These are phyloP conservation scores for Vicia villosa DNA, from an alignment of 306 rosid genomes.

Conservation along the genomic window DNA sequence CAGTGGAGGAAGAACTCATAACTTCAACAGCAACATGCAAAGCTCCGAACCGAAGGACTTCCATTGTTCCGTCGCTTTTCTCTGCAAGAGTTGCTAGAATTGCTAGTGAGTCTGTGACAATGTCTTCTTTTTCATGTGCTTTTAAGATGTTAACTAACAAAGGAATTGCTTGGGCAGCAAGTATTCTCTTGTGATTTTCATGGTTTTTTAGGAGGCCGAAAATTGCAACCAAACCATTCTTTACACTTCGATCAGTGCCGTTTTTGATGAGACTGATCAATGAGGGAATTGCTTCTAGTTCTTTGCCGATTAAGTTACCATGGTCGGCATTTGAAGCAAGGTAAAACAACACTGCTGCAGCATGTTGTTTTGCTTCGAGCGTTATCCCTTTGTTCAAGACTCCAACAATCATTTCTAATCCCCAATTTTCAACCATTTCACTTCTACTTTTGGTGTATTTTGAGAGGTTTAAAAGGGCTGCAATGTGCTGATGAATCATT, in stretches of 20 bases:
- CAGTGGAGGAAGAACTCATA: slow-evolving; percentile 49
- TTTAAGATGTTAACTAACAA: slow-evolving; percentile 48
- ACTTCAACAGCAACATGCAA: slow-evolving; percentile 47
- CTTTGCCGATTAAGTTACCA: slow-evolving; percentile 55
- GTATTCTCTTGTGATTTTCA: slow-evolving; percentile 54
- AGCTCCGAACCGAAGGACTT: slow-evolving; percentile 45
- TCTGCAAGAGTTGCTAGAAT: slow-evolving; percentile 68
- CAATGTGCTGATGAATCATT: slow-evolving; percentile 49
- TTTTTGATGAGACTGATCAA: slow-evolving; percentile 52
- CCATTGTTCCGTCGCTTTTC: slow-evolving; percentile 54
- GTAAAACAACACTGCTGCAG: slow-evolving; percentile 75
- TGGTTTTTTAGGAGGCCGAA: slow-evolving; percentile 58
- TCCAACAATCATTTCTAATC: slow-evolving; percentile 52
- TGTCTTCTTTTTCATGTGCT: slow-evolving; percentile 50
- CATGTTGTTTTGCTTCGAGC: slow-evolving; percentile 59
- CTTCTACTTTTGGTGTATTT: slow-evolving; percentile 57
- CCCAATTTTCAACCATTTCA: slow-evolving; percentile 54
- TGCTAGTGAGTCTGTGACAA: slow-evolving; percentile 63
- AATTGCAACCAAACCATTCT: slow-evolving; percentile 72
- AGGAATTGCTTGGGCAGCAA: slow-evolving; percentile 57
- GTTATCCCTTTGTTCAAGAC: slow-evolving; percentile 58
- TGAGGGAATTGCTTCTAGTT: slow-evolving; percentile 57
- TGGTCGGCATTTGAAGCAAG: slow-evolving; percentile 64
- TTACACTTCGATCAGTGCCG: slow-evolving; percentile 55
- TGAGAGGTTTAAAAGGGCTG: slow-evolving; percentile 74